A percentile compares a stretch with the other conserved stretches of the same genome.
phyloP scores from a whole-genome alignment of 441 rosid species.

The Populus hybrid region DNA sequence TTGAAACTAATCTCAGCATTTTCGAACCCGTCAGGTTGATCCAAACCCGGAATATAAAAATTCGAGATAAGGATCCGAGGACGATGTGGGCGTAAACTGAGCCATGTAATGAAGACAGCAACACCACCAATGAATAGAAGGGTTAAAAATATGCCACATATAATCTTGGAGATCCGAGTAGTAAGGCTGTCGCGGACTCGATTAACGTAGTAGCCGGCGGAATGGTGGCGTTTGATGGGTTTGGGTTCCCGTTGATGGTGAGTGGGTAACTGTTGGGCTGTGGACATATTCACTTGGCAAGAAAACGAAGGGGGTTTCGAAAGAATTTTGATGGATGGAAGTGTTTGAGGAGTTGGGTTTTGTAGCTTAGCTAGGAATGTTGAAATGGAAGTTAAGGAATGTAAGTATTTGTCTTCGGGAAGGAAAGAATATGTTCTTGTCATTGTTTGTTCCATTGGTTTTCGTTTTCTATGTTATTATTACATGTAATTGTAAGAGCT shows the following conservation, averaged over 20 bases:
- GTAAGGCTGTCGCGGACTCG: conserved; percentile 70
- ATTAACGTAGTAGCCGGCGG: conserved; percentile 52
- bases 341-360: background rate
- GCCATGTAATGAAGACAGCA: conserved; percentile 65
- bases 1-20: conserved; percentile 56
- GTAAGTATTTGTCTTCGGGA: conserved; percentile 14
- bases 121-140: conserved; percentile 48
- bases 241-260: conserved; percentile 16
- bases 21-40: conserved; percentile 53
- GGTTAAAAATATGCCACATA: conserved; percentile 54
- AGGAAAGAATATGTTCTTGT: conserved; percentile 29
- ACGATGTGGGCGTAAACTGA: conserved; percentile 86
- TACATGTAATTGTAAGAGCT: background rate
- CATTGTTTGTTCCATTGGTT: conserved; percentile 2
- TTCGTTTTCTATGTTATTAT: no score
- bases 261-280: conserved; percentile 29
- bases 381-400: background rate
- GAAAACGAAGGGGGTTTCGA: background rate
- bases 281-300: conserved; percentile 22
- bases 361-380: background rate
- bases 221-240: conserved; percentile 36
- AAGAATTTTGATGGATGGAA: background rate
- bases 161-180: conserved; percentile 46
- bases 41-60: conserved; percentile 54
- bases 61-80: conserved; percentile 55